Conservation (phyloP, 1,284 basidiomycete species). For the Apiotrichum laibachii region DNA sequence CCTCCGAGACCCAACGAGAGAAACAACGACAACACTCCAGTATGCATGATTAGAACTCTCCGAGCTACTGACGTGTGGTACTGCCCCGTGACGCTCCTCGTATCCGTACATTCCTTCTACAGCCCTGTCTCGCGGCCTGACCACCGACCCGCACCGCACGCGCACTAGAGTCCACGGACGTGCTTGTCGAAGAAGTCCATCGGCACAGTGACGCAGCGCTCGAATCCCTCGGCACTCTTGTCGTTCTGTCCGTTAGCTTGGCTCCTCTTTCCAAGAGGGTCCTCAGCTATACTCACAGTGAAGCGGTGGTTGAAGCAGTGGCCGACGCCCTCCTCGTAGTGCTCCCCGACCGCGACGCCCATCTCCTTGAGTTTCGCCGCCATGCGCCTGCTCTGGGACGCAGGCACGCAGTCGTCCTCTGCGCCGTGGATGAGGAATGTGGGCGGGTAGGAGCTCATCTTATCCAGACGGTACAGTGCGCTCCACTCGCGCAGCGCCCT, state of each 20-base stretch:
- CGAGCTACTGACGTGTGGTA: no score
- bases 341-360: constrained; percentile 16
- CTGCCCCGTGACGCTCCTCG: no score
- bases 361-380: constrained; percentile 22
- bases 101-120: no score
- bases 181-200: constrained; percentile 7
- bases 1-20: no score
- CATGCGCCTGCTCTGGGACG: constrained; percentile 20
- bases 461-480: constrained; percentile 12
- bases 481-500: constrained; percentile 10
- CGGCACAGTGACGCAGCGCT: constrained; percentile 21
- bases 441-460: constrained; percentile 20
- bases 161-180: background rate
- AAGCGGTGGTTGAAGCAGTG: constrained; percentile 30
- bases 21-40: no score
- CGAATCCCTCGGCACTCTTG: constrained; percentile 19
- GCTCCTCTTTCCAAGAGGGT: no score
- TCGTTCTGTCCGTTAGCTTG: constrained; percentile 2
- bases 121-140: no score
- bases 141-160: no score
- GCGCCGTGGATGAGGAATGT: constrained; percentile 33
- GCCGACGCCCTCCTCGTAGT: constrained; percentile 19
- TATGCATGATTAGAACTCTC: no score
- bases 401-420: constrained; percentile 24
- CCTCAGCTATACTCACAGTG: constrained; percentile 21